A percentile compares a stretch with the other conserved stretches of the same genome.
Evolutionary conservation across 495 filamentous ascomycete genomes (phyloP).

Genomic region (Hypomontagnella monticulosa): DNA sequence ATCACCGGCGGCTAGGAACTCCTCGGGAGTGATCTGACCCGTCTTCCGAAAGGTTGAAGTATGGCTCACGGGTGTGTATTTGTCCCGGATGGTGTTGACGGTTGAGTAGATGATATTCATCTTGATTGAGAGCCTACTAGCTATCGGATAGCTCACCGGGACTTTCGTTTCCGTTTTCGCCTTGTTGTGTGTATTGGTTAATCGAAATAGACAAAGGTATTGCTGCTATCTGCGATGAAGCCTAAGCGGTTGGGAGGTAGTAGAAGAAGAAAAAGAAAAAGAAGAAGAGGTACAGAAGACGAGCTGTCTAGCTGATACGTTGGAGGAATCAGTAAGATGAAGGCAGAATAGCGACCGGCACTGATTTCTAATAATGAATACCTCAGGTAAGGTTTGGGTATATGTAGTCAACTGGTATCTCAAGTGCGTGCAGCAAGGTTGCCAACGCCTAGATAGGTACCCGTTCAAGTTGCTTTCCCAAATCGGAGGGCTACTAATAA

Average conservation of each 20-base stretch:
- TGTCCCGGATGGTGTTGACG: constrained; percentile 86
- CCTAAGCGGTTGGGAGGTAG: neutral
- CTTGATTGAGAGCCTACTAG: constrained; percentile 17
- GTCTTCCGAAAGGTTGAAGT: constrained; percentile 93
- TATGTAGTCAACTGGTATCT: neutral
- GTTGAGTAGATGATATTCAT: constrained; percentile 78
- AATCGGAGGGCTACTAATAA: constrained; percentile 18
- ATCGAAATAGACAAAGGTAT: constrained; percentile 5
- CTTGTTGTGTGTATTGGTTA: neutral
- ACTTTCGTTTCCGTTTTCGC: neutral
- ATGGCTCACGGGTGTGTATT: constrained; percentile 84
- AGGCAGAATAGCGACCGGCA: constrained; percentile 7
- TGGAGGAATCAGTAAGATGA: neutral
- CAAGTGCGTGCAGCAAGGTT: neutral
- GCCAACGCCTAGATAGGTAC: neutral
- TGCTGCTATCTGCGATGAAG: neutral
- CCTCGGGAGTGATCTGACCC: constrained; percentile 95
- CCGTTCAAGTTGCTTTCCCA: neutral
- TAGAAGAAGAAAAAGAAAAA: neutral
- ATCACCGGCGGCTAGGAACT: constrained; percentile 95
- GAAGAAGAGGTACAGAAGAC: neutral
- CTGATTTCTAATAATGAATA: neutral
- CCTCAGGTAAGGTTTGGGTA: neutral
- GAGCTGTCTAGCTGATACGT: constrained; percentile 8
- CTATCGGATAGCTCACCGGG: neutral